Evolutionary conservation across 306 rosid species (phyloP), one percentile per base, ranked within the genome.

Genomic region (Begonia peltatifolia): DNA sequence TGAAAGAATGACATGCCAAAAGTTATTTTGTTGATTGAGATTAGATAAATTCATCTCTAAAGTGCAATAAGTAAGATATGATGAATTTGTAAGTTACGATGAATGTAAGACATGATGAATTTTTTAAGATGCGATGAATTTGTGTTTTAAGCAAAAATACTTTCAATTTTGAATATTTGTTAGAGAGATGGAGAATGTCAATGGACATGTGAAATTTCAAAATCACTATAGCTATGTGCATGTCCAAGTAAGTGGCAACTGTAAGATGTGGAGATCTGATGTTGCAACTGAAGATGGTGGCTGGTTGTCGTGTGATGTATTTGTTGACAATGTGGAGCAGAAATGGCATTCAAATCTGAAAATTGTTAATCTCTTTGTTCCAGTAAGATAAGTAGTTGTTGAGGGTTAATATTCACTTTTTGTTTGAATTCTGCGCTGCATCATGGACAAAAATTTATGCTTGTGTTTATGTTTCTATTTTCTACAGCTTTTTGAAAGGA

Each of bases 401-500:
- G 22, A 17, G 22, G n/a, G 22, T 18, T 10, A 14, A 60, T 49
- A 50, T 41, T 56, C 38, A 30, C 38, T 59, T 14, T 14, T 17
- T 36, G 47, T 59, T 11, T 41, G 17, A 18, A 49, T 58, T 14
- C 22, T 14, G 54, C 12, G 16, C 20, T 48, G 9, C 18, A 42
- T 38, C 36, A 16, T 9, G 42, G 64, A 50, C 38, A 30, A 41
- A 20, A 17, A 47, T 59, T 75, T 57, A 63, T 35, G 43, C 53
- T 55, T 59, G 63, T 68, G 65, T 50, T 49, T 58, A 41, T 47
- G 55, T 66, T 63, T 56, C 53, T 62, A 35, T 53, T 55, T 67
- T 65, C 16, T 68, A 76, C 94, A 90, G 97, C 80, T 90, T 58
- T 90, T 90, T 76, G 97, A 90, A 72, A 79, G 94, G 76, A 78